These are phyloP conservation scores for Rubus idaeus DNA, from an alignment of 306 rosid genomes.

Conservation along the genomic window DNA sequence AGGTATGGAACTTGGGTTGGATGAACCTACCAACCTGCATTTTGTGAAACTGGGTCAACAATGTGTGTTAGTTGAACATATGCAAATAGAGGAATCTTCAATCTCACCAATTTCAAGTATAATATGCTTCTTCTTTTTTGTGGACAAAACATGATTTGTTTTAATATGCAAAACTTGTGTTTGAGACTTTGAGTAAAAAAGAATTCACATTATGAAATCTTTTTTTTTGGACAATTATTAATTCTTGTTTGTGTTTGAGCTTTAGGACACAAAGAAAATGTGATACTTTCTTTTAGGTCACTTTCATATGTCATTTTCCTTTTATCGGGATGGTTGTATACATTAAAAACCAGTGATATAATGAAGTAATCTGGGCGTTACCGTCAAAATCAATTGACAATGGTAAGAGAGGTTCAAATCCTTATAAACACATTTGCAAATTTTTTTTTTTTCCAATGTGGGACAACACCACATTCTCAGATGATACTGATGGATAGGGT, in stretches of 20 bases:
- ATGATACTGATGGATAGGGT: background rate
- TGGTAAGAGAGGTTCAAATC: too few relatives aligned
- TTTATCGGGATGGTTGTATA: background rate
- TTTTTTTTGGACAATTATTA: background rate
- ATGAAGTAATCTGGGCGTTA: too few relatives aligned
- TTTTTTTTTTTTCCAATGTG: too few relatives aligned
- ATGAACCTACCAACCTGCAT: background rate
- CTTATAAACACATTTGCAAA: too few relatives aligned
- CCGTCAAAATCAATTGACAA: too few relatives aligned
- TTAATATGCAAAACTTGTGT: background rate
- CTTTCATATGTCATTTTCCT: background rate
- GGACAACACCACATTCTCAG: too few relatives aligned
- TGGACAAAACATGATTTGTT: too few relatives aligned
- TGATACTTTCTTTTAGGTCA: background rate
- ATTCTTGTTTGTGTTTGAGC: background rate
- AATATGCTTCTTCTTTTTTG: background rate
- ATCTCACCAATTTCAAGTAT: background rate
- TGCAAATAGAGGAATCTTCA: background rate
- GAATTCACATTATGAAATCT: background rate
- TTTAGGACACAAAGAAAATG: background rate
- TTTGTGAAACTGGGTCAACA: background rate
- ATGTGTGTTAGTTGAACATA: background rate
- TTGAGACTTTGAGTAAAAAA: background rate
- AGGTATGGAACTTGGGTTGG: background rate
- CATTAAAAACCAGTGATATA: background rate